Conservation (phyloP, 192 early-diverging fungal species). For the Martensiomyces pterosporus region DNA sequence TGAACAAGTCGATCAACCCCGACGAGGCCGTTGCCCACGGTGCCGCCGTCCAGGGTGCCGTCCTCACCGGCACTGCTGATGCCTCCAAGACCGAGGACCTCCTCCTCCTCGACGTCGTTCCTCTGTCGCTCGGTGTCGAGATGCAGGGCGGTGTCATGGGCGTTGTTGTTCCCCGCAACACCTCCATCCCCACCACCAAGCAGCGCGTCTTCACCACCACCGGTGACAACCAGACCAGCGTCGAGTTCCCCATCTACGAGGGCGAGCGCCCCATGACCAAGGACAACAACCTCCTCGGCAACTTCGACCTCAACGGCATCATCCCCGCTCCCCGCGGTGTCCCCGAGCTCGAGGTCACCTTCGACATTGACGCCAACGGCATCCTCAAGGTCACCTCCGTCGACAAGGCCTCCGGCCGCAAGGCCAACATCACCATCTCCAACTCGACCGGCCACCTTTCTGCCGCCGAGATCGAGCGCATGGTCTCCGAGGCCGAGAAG, state of each 20-base stretch:
- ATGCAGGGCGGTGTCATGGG: constrained; percentile 82
- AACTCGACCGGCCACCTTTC: constrained; percentile 90
- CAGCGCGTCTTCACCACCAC: constrained; percentile 79
- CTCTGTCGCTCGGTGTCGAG: constrained; percentile 81
- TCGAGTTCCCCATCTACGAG: constrained; percentile 82
- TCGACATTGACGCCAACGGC: constrained; percentile 83
- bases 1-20: constrained; percentile 89
- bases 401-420: constrained; percentile 88
- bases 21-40: constrained; percentile 94
- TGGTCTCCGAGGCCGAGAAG: constrained; percentile 88
- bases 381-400: constrained; percentile 86
- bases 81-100: constrained; percentile 65
- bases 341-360: constrained; percentile 77
- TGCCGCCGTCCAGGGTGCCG: constrained; percentile 84
- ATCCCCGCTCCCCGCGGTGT: constrained; percentile 72
- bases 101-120: constrained; percentile 79
- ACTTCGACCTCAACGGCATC: constrained; percentile 78
- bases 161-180: constrained; percentile 80
- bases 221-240: constrained; percentile 79
- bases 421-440: constrained; percentile 91
- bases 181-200: constrained; percentile 76
- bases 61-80: constrained; percentile 65
- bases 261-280: constrained; percentile 84
- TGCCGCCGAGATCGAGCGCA: constrained; percentile 88
- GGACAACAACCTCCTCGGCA: constrained; percentile 88